phyloP scores from a whole-genome alignment of 345 rosid species.

The Corchorus olitorius region DNA sequence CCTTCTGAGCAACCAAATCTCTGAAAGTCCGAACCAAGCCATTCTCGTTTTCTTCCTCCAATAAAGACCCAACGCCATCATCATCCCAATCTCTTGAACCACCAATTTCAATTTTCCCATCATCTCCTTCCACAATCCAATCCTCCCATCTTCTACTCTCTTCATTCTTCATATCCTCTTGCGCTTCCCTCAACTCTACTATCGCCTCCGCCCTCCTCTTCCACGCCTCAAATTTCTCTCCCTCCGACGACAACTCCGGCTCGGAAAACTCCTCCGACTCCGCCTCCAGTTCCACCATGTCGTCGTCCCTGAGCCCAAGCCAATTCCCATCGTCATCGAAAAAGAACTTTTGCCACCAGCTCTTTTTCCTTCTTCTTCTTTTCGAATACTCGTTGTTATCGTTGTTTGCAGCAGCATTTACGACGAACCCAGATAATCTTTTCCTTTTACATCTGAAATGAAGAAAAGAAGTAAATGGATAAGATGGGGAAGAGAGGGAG shows the following conservation, averaged over 20 bases:
- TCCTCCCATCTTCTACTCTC: slow-evolving; percentile 93
- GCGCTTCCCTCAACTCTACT: slow-evolving; percentile 84
- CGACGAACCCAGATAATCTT: slow-evolving; percentile 43
- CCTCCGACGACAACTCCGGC: slow-evolving; percentile 50
- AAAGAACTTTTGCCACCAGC: slow-evolving; percentile 89
- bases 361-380: slow-evolving; percentile 41
- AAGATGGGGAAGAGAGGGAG: slow-evolving; percentile 7
- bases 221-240: slow-evolving; percentile 84
- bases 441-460: slow-evolving; percentile 31
- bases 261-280: slow-evolving; percentile 35
- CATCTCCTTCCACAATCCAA: slow-evolving; percentile 68
- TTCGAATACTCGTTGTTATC: slow-evolving; percentile 30
- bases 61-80: slow-evolving; percentile 34
- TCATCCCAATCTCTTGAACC: slow-evolving; percentile 40
- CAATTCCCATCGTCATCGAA: slow-evolving; percentile 84
- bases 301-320: slow-evolving; percentile 76
- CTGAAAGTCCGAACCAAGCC: slow-evolving; percentile 69
- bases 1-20: slow-evolving; percentile 75
- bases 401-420: slow-evolving; percentile 43
- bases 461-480: slow-evolving; percentile 28
- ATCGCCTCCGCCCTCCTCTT: slow-evolving; percentile 92
- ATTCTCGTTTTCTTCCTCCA: slow-evolving; percentile 48
- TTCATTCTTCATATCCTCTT: slow-evolving; percentile 66
- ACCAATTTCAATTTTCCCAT: slow-evolving; percentile 17
- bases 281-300: slow-evolving; percentile 49